A percentile compares a stretch with the other conserved stretches of the same genome.
phyloP scores from a whole-genome alignment of 495 filamentous ascomycete genomes.

The Oleoguttula mirabilis region DNA sequence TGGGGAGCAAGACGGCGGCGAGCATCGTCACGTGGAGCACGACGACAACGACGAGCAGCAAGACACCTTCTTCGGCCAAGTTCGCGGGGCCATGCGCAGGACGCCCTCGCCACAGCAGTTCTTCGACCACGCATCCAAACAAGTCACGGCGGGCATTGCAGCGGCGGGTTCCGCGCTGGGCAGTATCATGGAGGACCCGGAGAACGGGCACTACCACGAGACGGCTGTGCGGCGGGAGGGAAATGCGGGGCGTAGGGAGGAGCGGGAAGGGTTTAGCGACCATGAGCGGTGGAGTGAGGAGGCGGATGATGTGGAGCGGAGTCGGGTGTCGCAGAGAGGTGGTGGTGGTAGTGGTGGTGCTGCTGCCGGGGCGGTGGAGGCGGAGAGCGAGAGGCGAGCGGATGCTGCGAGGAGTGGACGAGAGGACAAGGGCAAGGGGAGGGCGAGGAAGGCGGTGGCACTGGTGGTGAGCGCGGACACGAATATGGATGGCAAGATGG shows the following conservation, averaged over 20 bases:
- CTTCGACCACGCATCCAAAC: slow-evolving; percentile 63
- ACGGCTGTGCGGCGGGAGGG: slow-evolving; percentile 60
- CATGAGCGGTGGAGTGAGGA: slow-evolving; percentile 77
- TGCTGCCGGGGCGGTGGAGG: slow-evolving; percentile 13
- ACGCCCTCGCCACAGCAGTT: slow-evolving; percentile 86
- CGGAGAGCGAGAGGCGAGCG: slow-evolving; percentile 20
- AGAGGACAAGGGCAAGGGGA: slow-evolving; percentile 28
- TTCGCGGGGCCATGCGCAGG: slow-evolving; percentile 71
- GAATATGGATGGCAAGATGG: slow-evolving; percentile 33
- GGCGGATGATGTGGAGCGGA: slow-evolving; percentile 40
- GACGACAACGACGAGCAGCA: slow-evolving; percentile 36
- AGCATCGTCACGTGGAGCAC: slow-evolving; percentile 4
- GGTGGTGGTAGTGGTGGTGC: not conserved
- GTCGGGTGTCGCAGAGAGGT: too few relatives aligned
- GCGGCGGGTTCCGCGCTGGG: slow-evolving; percentile 78
- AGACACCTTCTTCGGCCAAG: slow-evolving; percentile 53
- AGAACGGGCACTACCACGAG: slow-evolving; percentile 64
- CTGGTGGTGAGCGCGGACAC: slow-evolving; percentile 75
- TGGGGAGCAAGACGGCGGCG: not conserved
- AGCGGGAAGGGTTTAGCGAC: slow-evolving; percentile 21
- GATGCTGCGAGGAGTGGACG: slow-evolving; percentile 13
- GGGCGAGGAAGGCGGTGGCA: slow-evolving; percentile 61
- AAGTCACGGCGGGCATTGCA: slow-evolving; percentile 63
- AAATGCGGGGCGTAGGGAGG: slow-evolving; percentile 7
- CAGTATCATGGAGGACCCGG: slow-evolving; percentile 58